Conservation (phyloP, 345 rosid genomes). For the Gossypium bickii region DNA sequence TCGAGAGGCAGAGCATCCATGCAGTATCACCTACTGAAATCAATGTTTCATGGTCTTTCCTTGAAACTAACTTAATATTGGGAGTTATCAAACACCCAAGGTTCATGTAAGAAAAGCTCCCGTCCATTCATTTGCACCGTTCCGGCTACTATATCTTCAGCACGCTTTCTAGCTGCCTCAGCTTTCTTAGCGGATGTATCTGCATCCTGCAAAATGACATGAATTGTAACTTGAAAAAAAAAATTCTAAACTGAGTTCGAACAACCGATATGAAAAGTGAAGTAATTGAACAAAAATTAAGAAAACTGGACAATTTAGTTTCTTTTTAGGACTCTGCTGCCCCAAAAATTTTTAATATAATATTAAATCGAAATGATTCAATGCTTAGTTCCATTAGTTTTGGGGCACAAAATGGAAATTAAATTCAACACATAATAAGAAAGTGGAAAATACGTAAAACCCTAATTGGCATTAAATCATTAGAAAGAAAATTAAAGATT, state of each 20-base stretch:
- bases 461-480: background rate
- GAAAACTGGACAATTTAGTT: background rate
- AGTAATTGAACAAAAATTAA: background rate
- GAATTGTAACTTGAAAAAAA: too few relatives aligned
- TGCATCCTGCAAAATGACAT: slow-evolving; percentile 47
- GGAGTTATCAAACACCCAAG: slow-evolving; percentile 73
- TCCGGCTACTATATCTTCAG: slow-evolving; percentile 73
- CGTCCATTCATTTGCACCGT: slow-evolving; percentile 78
- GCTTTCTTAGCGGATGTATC: slow-evolving; percentile 58
- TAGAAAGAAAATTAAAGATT: slow-evolving; percentile 1
- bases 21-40: background rate
- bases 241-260: too few relatives aligned
- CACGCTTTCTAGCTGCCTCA: slow-evolving; percentile 75
- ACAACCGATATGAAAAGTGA: background rate
- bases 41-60: background rate
- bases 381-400: background rate
- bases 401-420: background rate
- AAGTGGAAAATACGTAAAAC: background rate
- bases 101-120: slow-evolving; percentile 80
- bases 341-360: background rate
- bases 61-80: slow-evolving; percentile 36
- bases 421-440: background rate
- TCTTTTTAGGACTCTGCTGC: background rate
- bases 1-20: background rate
- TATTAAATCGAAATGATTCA: background rate